Evolutionary conservation across 169 alveolate species (phyloP).

Genomic region (Plasmodium chabaudi): DNA sequence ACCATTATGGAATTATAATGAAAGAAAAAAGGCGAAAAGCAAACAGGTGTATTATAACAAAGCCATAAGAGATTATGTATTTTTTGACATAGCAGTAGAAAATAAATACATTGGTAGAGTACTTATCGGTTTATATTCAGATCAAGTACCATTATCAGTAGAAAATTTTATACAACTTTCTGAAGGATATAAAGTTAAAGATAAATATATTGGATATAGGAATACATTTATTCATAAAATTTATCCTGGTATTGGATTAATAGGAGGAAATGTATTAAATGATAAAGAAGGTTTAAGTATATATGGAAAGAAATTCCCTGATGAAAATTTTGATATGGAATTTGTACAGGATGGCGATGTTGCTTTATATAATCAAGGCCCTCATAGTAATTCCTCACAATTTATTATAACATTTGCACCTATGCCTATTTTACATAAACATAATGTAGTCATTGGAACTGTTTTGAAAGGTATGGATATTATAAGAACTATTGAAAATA

Average conservation of each 20-base stretch:
- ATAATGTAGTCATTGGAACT: constrained; percentile 84
- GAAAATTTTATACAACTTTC: constrained; percentile 85
- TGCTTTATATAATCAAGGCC: constrained; percentile 81
- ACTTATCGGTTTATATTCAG: constrained; percentile 84
- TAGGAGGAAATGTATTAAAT: constrained; percentile 82
- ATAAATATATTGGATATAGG: constrained; percentile 80
- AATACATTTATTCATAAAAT: constrained; percentile 79
- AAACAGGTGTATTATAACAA: constrained; percentile 55
- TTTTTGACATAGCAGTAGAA: constrained; percentile 83
- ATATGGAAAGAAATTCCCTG: constrained; percentile 83
- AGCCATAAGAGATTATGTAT: constrained; percentile 84
- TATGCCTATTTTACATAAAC: constrained; percentile 79
- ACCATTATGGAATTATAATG: constrained; percentile 68
- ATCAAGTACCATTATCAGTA: constrained; percentile 82
- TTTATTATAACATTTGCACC: constrained; percentile 81
- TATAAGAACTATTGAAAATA: constrained; percentile 75
- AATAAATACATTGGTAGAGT: constrained; percentile 83
- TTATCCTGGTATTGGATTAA: constrained; percentile 80
- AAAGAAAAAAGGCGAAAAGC: constrained; percentile 71
- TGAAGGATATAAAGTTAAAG: constrained; percentile 80
- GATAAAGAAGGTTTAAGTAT: constrained; percentile 80
- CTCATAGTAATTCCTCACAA: constrained; percentile 80
- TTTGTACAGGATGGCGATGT: constrained; percentile 87
- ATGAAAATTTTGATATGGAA: constrained; percentile 80
- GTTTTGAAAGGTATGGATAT: constrained; percentile 86